Conservation (phyloP, 1,284 basidiomycete species). For the Leccinum huronense region DNA sequence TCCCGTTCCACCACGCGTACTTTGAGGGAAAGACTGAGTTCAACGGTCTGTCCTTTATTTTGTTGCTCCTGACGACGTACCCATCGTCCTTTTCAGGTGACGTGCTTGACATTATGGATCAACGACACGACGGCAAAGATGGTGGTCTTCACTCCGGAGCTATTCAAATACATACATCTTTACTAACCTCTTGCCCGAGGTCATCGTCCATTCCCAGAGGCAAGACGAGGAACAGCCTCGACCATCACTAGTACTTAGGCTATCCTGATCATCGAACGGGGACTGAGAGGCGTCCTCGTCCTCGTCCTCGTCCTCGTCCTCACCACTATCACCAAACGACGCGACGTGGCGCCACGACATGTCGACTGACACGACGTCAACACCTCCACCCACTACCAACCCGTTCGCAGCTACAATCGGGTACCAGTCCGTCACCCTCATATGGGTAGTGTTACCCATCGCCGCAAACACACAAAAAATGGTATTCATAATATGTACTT, state of each 20-base stretch:
- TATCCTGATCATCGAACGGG: no score
- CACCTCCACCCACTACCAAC: no score
- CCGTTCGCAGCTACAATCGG: no score
- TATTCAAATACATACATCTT: conserved; percentile 90
- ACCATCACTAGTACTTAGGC: conserved; percentile 65
- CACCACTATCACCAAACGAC: no score
- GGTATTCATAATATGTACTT: no score
- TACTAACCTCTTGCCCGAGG: conserved; percentile 85
- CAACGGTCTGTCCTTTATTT: conserved; percentile 55
- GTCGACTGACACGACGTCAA: no score
- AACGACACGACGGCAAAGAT: conserved; percentile 93
- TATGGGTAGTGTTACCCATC: no score
- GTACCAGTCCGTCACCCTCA: no score
- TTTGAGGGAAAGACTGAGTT: conserved; percentile 97
- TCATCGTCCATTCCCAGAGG: conserved; percentile 84
- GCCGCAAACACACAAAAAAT: no score
- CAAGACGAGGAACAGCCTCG: conserved; percentile 95
- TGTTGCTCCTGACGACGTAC: conserved; percentile 11
- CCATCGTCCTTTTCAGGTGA: conserved; percentile 57
- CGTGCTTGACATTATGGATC: conserved; percentile 90
- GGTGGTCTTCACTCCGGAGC: conserved; percentile 71
- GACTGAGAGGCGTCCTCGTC: no score
- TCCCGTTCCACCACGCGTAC: conserved; percentile 97
- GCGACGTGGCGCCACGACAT: no score
- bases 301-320: no score